Percentiles rank a stretch among this genome's conserved stretches.
Conservation (phyloP, 495 filamentous ascomycete species). For the Lasiosphaeris hirsuta region DNA sequence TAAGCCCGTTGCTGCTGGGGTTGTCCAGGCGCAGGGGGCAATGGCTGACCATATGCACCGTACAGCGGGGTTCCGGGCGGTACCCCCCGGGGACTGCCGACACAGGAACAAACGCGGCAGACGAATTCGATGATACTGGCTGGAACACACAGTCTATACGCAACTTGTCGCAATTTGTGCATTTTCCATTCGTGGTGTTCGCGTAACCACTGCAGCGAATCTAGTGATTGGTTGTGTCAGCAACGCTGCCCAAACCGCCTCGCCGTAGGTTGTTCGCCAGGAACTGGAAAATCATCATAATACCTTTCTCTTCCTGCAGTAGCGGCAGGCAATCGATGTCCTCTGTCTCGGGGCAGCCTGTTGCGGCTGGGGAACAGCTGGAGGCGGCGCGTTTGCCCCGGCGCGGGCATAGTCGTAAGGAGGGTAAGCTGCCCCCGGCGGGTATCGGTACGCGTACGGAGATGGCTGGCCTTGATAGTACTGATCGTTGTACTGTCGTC, state of each 20-base stretch:
- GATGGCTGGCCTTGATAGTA: conserved; percentile 23
- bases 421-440: conserved; percentile 19
- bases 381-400: conserved; percentile 21
- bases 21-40: conserved; percentile 25
- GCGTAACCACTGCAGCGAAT: conserved; percentile 54
- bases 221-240: conserved; percentile 26
- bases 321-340: conserved; percentile 51
- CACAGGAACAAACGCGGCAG: conserved; percentile 48
- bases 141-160: conserved; percentile 52
- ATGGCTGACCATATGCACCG: conserved; percentile 49
- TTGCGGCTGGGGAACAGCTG: conserved; percentile 20
- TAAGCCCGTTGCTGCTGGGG: conserved; percentile 15
- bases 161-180: conserved; percentile 50
- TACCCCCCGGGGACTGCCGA: conserved; percentile 45
- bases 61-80: conserved; percentile 48
- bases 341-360: conserved; percentile 48
- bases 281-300: too few species aligned
- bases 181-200: conserved; percentile 47
- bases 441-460: conserved; percentile 16
- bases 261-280: neutral
- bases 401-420: conserved; percentile 21
- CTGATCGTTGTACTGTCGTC: conserved; percentile 19
- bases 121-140: conserved; percentile 45
- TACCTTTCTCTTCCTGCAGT: conserved; percentile 51
- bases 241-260: neutral